phyloP scores from a whole-genome alignment of 345 rosid species.

The Eucalyptus coolabah region DNA sequence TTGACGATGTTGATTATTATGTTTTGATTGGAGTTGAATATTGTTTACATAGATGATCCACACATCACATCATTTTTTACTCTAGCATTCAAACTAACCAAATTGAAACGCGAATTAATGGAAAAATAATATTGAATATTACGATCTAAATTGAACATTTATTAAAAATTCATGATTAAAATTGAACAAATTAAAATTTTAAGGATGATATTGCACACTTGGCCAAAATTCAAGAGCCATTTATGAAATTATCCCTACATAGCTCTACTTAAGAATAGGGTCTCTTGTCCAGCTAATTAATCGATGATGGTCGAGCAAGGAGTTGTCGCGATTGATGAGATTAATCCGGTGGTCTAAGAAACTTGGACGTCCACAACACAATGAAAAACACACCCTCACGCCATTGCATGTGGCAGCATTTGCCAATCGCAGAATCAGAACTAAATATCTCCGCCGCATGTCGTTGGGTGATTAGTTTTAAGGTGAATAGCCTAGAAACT shows the following conservation, averaged over 20 bases:
- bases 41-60: neutral
- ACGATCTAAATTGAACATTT: neutral
- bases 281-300: neutral
- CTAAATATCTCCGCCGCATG: neutral
- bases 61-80: neutral
- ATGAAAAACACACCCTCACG: neutral
- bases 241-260: neutral
- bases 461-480: neutral
- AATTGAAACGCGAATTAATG: neutral
- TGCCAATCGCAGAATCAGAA: neutral
- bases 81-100: neutral
- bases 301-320: neutral
- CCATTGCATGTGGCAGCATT: neutral
- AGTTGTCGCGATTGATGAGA: neutral
- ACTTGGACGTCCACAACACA: neutral
- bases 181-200: neutral
- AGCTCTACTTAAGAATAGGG: neutral
- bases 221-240: fast-evolving
- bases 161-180: neutral
- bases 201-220: fast-evolving
- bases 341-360: neutral
- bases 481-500: neutral
- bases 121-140: neutral
- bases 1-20: neutral
- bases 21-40: neutral